phyloP scores from a whole-genome alignment of 306 rosid species.

The Medicago lupulina region DNA sequence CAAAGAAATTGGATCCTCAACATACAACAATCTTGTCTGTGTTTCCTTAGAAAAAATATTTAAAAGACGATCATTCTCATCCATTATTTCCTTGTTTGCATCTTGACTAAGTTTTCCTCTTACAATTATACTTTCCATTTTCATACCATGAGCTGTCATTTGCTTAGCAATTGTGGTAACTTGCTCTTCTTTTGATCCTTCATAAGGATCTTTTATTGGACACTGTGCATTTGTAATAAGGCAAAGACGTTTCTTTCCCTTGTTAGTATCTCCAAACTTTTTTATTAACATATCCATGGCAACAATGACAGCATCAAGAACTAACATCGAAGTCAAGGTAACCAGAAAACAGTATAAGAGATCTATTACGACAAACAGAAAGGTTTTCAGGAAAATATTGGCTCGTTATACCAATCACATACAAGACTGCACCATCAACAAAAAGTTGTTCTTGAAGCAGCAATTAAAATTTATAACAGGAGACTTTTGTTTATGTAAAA shows the following conservation, averaged over 20 bases:
- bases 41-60: conserved; percentile 74
- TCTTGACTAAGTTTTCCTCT: conserved; percentile 63
- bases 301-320: conserved; percentile 90
- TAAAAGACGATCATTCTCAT: conserved; percentile 75
- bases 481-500: conserved; percentile 1
- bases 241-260: conserved; percentile 82
- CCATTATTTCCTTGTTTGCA: conserved; percentile 56
- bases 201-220: conserved; percentile 72
- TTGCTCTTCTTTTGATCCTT: conserved; percentile 89
- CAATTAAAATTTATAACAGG: conserved; percentile 6
- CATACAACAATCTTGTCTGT: conserved; percentile 66
- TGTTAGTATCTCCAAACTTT: conserved; percentile 71
- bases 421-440: background rate
- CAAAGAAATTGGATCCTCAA: conserved; percentile 72
- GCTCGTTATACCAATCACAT: conserved; percentile 1
- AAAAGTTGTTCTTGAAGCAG: too few relatives aligned
- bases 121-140: conserved; percentile 78
- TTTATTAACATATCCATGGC: conserved; percentile 95
- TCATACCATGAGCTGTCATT: conserved; percentile 77
- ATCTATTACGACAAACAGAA: conserved; percentile 30
- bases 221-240: conserved; percentile 79
- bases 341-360: conserved; percentile 33
- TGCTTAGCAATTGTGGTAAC: conserved; percentile 74
- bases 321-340: conserved; percentile 76
- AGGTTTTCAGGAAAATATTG: conserved; percentile 1